phyloP scores from a whole-genome alignment of 306 rosid genomes.

The Potentilla sterilis region DNA sequence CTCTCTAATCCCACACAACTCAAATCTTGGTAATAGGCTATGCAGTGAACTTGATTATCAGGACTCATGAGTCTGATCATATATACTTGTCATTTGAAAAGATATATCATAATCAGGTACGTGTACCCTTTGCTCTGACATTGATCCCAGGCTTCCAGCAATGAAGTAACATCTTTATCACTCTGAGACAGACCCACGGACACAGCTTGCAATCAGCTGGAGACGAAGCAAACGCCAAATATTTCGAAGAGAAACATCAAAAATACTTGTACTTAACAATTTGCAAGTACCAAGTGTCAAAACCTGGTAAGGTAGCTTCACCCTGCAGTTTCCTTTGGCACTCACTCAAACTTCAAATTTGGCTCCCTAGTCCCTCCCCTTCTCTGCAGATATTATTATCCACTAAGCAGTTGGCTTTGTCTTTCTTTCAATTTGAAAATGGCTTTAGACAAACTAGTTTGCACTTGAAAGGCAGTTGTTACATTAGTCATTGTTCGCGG shows the following conservation, averaged over 20 bases:
- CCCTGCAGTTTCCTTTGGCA: background rate
- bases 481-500: background rate
- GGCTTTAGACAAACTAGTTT: background rate
- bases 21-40: too few relatives aligned
- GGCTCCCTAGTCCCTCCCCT: background rate
- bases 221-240: slow-evolving; percentile 10
- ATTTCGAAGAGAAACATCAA: background rate
- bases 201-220: background rate
- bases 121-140: background rate
- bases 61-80: background rate
- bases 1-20: background rate
- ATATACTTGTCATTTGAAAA: background rate
- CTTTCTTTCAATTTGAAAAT: background rate
- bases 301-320: background rate
- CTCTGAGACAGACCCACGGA: background rate
- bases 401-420: background rate
- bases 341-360: background rate
- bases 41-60: background rate
- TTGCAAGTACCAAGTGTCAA: background rate
- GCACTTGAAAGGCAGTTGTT: background rate
- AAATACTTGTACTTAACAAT: background rate
- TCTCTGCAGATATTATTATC: background rate
- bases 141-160: slow-evolving; percentile 1
- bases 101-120: background rate
- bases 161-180: slow-evolving; percentile 2